phyloP scores from a whole-genome alignment of 73 alveolate species.

The Tetrahymena thermophila region DNA sequence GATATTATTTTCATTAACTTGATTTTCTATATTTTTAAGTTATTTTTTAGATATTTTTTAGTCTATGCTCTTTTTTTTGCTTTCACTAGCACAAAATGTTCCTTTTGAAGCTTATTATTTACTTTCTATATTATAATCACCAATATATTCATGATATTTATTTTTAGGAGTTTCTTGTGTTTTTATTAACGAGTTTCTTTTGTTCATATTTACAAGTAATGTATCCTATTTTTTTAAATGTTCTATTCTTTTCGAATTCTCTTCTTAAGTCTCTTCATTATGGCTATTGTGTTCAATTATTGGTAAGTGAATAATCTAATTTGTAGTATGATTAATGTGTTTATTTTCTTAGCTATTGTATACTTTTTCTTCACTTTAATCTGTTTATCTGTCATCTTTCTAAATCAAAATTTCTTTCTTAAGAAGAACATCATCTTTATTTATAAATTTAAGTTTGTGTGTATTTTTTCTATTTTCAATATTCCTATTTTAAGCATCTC shows the following conservation, averaged over 20 bases:
- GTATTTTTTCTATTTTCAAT: not conserved
- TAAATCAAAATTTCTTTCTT: not conserved
- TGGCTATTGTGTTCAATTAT: not conserved
- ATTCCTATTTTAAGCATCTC: not conserved
- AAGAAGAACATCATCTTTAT: not conserved
- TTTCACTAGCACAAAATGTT: not conserved
- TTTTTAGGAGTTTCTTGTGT: not conserved
- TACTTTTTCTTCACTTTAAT: not conserved
- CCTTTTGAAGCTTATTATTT: not conserved
- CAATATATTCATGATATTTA: not conserved
- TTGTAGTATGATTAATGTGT: not conserved
- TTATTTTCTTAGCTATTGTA: not conserved
- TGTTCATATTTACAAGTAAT: not conserved
- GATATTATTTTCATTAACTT: not conserved
- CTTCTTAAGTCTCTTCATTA: not conserved
- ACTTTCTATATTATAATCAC: not conserved
- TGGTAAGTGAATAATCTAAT: not conserved
- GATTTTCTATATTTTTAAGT: not conserved
- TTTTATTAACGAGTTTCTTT: not conserved
- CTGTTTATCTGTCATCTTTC: not conserved
- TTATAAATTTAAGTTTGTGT: too few relatives aligned
- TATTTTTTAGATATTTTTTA: not conserved
- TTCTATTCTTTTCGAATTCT: too few relatives aligned
- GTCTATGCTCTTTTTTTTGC: not conserved
- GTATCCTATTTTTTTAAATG: not conserved